These are phyloP conservation scores for Dictyostelium purpureum DNA, from an alignment of 78 protist genomes.

Conservation along the genomic window DNA sequence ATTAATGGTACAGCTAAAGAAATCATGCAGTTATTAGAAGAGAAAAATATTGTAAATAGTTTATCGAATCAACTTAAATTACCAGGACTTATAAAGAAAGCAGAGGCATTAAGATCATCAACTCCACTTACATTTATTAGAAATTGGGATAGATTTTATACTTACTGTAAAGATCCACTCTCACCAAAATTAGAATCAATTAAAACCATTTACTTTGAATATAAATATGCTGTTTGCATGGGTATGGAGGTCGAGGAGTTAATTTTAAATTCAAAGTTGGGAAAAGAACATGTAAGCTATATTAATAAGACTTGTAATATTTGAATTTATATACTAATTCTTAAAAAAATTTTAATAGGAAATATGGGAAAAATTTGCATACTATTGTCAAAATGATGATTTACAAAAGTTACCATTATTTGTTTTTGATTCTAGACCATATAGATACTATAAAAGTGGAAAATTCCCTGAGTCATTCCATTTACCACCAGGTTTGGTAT, in stretches of 20 bases:
- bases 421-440: constrained; percentile 66
- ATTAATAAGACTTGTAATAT: neutral
- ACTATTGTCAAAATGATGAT: constrained; percentile 51
- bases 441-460: constrained; percentile 58
- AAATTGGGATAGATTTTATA: constrained; percentile 50
- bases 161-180: constrained; percentile 48
- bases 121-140: constrained; percentile 63
- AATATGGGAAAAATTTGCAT: constrained; percentile 42
- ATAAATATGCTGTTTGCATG: constrained; percentile 59
- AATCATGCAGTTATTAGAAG: constrained; percentile 17
- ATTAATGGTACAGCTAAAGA: constrained; percentile 33
- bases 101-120: constrained; percentile 6
- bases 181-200: constrained; percentile 42
- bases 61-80: constrained; percentile 34
- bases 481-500: constrained; percentile 67
- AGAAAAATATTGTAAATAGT: constrained; percentile 24
- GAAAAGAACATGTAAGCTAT: constrained; percentile 32
- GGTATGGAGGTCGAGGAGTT: constrained; percentile 66
- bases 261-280: constrained; percentile 54
- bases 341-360: neutral
- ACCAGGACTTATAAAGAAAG: constrained; percentile 55
- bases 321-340: neutral
- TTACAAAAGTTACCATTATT: constrained; percentile 10
- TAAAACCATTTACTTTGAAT: constrained; percentile 40
- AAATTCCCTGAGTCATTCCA: constrained; percentile 40